phyloP scores from a whole-genome alignment of 106 monocot genomes.

The Platanthera guangdongensis region DNA sequence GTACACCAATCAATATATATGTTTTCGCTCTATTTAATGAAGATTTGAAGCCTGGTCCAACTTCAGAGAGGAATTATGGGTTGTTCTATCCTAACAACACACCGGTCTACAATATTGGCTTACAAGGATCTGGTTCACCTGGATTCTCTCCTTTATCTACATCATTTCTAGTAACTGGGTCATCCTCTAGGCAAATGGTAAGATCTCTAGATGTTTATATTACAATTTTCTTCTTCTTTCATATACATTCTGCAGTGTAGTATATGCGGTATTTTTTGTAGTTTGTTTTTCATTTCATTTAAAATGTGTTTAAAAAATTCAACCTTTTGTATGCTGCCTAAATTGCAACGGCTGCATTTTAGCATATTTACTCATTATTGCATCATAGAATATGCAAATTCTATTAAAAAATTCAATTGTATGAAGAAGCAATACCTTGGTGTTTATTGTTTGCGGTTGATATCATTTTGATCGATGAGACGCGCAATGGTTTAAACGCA shows the following conservation, averaged over 20 bases:
- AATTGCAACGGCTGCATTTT: neutral
- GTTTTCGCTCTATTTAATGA: constrained; percentile 71
- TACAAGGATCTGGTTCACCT: constrained; percentile 9
- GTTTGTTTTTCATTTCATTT: neutral
- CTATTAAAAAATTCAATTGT: no score
- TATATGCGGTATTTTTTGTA: neutral
- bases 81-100: constrained; percentile 43
- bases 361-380: neutral
- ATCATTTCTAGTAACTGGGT: constrained; percentile 5
- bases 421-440: no score
- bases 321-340: neutral
- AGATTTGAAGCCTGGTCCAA: constrained; percentile 43
- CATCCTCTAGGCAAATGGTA: constrained; percentile 2
- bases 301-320: neutral
- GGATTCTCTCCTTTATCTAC: neutral
- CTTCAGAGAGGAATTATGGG: constrained; percentile 73
- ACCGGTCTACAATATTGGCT: constrained; percentile 43
- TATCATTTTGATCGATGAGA: no score
- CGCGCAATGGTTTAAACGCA: no score
- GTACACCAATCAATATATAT: constrained; percentile 37
- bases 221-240: neutral
- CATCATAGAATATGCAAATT: neutral
- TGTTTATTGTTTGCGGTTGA: no score
- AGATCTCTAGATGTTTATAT: neutral
- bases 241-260: neutral